Base-by-base conservation (phyloP, 2,329 filamentous ascomycete species). In the Myriosclerotinia curreyana region DNA sequence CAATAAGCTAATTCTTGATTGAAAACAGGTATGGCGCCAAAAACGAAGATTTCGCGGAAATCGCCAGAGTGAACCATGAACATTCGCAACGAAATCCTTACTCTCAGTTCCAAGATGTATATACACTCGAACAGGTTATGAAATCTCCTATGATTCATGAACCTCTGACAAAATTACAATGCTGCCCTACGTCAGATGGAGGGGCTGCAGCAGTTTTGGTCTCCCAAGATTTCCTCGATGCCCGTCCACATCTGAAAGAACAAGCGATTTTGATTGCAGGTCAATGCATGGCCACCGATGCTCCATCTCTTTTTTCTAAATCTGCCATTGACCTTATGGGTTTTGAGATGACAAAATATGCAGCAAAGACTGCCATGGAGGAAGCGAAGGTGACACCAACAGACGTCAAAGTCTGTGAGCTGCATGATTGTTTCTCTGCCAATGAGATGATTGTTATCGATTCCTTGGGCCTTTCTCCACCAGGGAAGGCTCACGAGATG, bases 101-200 rank as follows among this genome's bases (percentile, higher is more conserved):
- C 82, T 94, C 92, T n/a, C 94, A 98, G 78, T 98, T 99, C 82
- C 89, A 89, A 73, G 86, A 96, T 73, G 91, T 94, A 75, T 98
- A 98, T 80, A 90, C 90, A 0, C 85, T 88, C 49, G 90, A 96
- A 40, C 88, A 98, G 77, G 82, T 98, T 75, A 77, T 91, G 74
- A 81, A 88, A 46, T 80, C 91, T 0, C 81, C 91, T 66, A 90
- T 86, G 83, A 91, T 98, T 77, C 87, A 91, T 78, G 86, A 86
- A 69, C 94, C 94, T 20, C 83, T 98, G 64, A 98, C 95, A 65
- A 98, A 97, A 79, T 87, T 98, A n/a, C 95, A 98, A 80, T 98
- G 94, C 83, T 97, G 94, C 78, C 94, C 95, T 1, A 98, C 94
- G 0, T 96, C 92, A 0, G 95, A 98, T 76, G 94, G 94, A 56